Evolutionary conservation across 129 eudicot genomes (phyloP), one percentile per base, ranked within the genome.

Genomic region (carrot (Daucus carota)): DNA sequence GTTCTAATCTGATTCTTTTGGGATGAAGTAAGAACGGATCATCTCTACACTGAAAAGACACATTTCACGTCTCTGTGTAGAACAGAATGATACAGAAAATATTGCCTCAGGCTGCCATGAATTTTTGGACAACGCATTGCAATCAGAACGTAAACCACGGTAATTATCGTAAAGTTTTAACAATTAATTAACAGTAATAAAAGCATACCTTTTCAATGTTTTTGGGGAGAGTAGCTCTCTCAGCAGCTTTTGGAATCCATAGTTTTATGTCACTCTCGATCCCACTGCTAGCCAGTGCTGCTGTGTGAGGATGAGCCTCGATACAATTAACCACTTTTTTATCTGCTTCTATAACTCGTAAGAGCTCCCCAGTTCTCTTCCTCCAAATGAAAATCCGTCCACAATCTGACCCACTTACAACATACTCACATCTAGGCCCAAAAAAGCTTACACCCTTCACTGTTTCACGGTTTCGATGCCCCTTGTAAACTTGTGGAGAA

Each of bases 361-460:
- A 32, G 69, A 90, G 85, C 62, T 82, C 84, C 46, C 89, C 89
- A 73, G 80, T 87, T 62, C 83, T 86, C 83, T 90, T 90, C 84
- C 78, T 88, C 96, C 96, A 90, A 29, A 90, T 87, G 70, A 90
- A 90, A 76, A 90, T 87, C 47, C 92, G 81, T 16, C 96, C 96
- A 84, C 96, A 90, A 82, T 90, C 96, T 33, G 96, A 90, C 52
- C 96, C 96, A 79, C 96, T 90, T 67, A 75, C 85, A 54, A 90
- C 92, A 84, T 90, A 90, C 65, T 90, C 96, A 66, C 91, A 84
- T 47, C 83, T 90, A 42, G 96, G 91, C 70, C 96, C 96, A 86
- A 86, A 86, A 79, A 90, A 90, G 74, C 74, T 81, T 41, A 90
- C 96, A 41, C 96, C 96, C 73, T 90, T 90, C 29, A 90, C 87